Base-by-base conservation (phyloP, 768 basidiomycete species). In the Boletales sp. region DNA sequence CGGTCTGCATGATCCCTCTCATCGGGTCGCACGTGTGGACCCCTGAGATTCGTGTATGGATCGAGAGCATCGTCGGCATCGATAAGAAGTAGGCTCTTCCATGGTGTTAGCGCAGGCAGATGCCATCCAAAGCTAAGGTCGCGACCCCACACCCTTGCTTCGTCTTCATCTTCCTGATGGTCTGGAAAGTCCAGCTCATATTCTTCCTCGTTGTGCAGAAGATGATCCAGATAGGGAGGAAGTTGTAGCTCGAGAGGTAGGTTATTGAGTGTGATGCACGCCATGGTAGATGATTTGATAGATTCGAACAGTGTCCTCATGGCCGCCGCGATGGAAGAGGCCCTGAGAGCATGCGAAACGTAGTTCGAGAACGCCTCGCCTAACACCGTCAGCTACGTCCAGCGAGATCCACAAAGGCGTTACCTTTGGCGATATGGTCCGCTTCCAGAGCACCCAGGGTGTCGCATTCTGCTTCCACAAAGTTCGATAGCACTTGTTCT, bases 81-180 rank as follows among this genome's bases (percentile, higher is more conserved):
- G 14, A 95, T 62, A 14, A 93, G 76, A 7, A 98, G 70, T 14
- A 98, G 65, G 18, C 90, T 87, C 63, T 96, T 96, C 95, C 95
- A 98, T 6, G 95, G 94, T 14, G 82, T 76, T 19, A 97, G 75
- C 15, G 79, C 70, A 9, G 87, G 83, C 3, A 92, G 71, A 41
- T 77, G 76, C 86, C 86, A 91, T 3, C 88, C 88, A 48, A 82
- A 73, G 57, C 76, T 66, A 66, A 89, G 75, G 47, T 85, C 84
- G 34, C 74, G 75, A 15, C 84, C 86, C 88, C 90, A 89, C 8
- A 70, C 69, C 41, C 72, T 70, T 15, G 71, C 60, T 34, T 74
- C 73, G 37, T 74, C 78, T 37, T 80, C 80, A 41, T 83, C 80
- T 17, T 80, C 80, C 19, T 74, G 72, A 17, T 73, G 69, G 31